Evolutionary conservation across 1,284 basidiomycete species (phyloP).

Genomic region (Somion occarium): DNA sequence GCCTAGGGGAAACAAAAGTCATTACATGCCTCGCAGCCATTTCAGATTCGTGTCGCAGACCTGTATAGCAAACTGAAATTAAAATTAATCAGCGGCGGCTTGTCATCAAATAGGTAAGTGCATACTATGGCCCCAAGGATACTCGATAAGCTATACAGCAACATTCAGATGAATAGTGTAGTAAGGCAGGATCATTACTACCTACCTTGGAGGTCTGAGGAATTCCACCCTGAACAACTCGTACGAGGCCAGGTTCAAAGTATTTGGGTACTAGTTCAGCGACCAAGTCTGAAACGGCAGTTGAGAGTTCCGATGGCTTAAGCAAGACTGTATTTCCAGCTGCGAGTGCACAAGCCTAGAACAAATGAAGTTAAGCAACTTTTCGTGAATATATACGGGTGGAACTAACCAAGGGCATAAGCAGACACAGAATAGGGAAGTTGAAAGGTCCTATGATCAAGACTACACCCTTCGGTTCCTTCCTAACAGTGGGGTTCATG

Average conservation of each 20-base stretch:
- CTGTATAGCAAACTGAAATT: too few relatives aligned
- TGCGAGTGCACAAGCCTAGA: constrained; percentile 71
- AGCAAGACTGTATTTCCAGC: constrained; percentile 74
- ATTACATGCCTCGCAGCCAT: too few relatives aligned
- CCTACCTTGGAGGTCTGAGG: constrained; percentile 68
- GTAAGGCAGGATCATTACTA: background rate
- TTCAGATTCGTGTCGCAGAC: too few relatives aligned
- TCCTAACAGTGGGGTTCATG: constrained; percentile 60
- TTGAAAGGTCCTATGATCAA: constrained; percentile 70
- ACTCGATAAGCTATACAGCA: constrained; percentile 59
- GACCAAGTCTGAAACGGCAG: constrained; percentile 61
- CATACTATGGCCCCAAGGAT: constrained; percentile 86
- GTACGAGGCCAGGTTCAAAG: constrained; percentile 68
- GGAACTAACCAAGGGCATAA: constrained; percentile 49
- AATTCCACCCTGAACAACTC: constrained; percentile 74
- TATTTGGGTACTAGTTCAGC: constrained; percentile 78
- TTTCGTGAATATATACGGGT: too few relatives aligned
- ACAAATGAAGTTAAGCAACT: background rate
- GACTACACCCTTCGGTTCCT: too few relatives aligned
- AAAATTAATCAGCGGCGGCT: too few relatives aligned
- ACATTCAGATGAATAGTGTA: background rate
- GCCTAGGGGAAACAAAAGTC: too few relatives aligned
- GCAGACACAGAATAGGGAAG: constrained; percentile 43
- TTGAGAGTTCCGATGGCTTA: constrained; percentile 80
- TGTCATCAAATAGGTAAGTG: too few relatives aligned